A percentile compares a stretch with the other conserved stretches of the same genome.
phyloP scores from a whole-genome alignment of 495 filamentous ascomycete genomes.

The Astrocystis sublimbata region DNA sequence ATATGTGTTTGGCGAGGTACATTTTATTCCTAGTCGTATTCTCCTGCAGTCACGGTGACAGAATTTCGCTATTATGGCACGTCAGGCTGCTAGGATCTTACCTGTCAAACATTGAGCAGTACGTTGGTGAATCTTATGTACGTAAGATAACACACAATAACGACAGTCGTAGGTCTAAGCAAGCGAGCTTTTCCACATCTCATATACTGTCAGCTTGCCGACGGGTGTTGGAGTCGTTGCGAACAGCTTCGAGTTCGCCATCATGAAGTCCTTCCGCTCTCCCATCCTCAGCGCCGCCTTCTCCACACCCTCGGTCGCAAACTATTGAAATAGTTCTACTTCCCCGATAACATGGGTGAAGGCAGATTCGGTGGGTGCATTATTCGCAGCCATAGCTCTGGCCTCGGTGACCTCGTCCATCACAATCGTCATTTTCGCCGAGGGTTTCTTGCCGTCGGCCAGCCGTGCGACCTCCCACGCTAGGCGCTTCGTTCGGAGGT shows the following conservation, averaged over 20 bases:
- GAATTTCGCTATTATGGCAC: not conserved
- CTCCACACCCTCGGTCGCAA: conserved; percentile 20
- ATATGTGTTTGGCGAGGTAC: not conserved
- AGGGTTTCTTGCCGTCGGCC: not conserved
- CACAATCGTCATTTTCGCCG: conserved; percentile 22
- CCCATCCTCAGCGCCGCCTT: conserved; percentile 17
- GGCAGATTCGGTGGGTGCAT: not conserved
- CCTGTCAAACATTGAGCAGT: too few relatives aligned
- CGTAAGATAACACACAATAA: too few relatives aligned
- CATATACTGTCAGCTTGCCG: conserved; percentile 23
- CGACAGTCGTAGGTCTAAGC: too few relatives aligned
- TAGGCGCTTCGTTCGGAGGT: conserved; percentile 15
- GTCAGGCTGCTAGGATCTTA: not conserved
- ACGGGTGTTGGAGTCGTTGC: conserved; percentile 13
- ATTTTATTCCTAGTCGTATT: not conserved
- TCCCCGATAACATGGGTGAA: conserved; percentile 22
- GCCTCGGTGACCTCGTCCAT: conserved; percentile 22
- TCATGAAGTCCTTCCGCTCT: conserved; percentile 21
- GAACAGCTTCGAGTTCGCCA: conserved; percentile 15
- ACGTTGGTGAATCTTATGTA: too few relatives aligned
- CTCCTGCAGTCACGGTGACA: not conserved
- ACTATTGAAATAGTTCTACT: conserved; percentile 20
- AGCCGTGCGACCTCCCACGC: conserved; percentile 19
- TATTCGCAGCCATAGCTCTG: not conserved
- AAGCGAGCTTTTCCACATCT: conserved; percentile 13